Base-by-base conservation (phyloP, 768 basidiomycete species). In the Harrya chromipes region DNA sequence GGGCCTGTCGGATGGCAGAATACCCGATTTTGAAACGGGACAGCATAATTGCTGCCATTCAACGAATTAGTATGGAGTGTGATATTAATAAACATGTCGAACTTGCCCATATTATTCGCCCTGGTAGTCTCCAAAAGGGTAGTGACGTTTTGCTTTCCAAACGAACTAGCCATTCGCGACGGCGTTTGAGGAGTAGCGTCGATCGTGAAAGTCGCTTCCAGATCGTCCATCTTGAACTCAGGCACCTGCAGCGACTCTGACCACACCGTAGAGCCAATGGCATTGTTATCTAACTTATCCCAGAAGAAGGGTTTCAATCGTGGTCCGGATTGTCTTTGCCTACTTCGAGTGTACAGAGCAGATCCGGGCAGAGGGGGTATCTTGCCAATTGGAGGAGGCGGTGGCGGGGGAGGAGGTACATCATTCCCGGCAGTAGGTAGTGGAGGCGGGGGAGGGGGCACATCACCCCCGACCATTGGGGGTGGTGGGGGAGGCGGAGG, bases 221-320 rank as follows among this genome's bases (percentile, higher is more conserved):
- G 70, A 60, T 93, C 92, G 4, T 75, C 74, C 56, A 93, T 63
- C 47, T 83, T 76, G 39, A 92, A 72, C 4, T 72, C 52, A 1
- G 77, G 54, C 12, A 67, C 60, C 0, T 63, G n/a, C 4, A 69
- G 59, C 10, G 80, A 52, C 24, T 88, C 84, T 43, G 72, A 75
- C 90, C 91, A 97, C 10, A 97, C 75, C 1, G 87, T 87, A 7
- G 76, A 59, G 4, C 57, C 53, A 4, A 77, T 56, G 6, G 70
- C 61, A 7, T 72, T 56, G 12, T 62, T 64, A n/a, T 75, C 70
- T 5, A 94, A 53, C 58, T 95, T 94, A 55, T 83, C 86, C 93
- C 94, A 95, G 65, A 92, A 92, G 72, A 97, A 93, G 2, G 94
- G 89, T 66, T 87, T 86, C 44, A 90, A 64, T 40, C 79, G 77